Evolutionary conservation across 2,329 filamentous ascomycete species (phyloP).

Genomic region (Colletotrichum chrysophilum): DNA sequence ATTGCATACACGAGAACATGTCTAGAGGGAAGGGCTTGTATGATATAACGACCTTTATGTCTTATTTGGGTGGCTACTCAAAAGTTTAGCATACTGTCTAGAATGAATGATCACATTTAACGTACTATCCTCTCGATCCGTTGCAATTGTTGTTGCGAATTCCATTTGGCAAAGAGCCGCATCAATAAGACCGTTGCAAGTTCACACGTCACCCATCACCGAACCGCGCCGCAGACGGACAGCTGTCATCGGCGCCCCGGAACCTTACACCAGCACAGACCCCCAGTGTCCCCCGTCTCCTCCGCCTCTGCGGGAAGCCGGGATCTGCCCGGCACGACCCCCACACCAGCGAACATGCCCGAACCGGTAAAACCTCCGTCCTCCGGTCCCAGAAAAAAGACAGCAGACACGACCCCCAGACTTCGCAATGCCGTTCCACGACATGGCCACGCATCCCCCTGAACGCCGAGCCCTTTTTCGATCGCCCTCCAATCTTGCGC

Average conservation of each 20-base stretch:
- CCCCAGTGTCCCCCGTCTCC: not conserved
- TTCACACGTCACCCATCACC: not conserved
- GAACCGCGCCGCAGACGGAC: not conserved
- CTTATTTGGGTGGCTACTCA: not conserved
- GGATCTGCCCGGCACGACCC: constrained; percentile 6
- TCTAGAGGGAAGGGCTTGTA: not conserved
- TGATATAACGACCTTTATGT: not conserved
- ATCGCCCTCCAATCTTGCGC: not conserved
- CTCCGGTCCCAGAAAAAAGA: not conserved
- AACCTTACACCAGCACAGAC: not conserved
- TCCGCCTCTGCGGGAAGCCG: not conserved
- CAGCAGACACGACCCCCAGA: not conserved
- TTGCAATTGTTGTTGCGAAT: not conserved
- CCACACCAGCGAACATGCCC: not conserved
- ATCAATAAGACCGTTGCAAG: not conserved
- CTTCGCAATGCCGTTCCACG: not conserved
- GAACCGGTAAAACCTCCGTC: constrained; percentile 14
- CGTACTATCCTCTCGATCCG: not conserved
- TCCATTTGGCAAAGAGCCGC: not conserved
- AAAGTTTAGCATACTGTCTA: not conserved
- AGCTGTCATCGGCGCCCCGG: not conserved
- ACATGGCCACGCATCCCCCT: not conserved
- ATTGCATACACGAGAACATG: not conserved
- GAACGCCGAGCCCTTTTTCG: not conserved
- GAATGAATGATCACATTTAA: not conserved